These are phyloP conservation scores for Rhynchospora tenuis DNA, from an alignment of 176 grass and related monocot species.

Conservation along the genomic window DNA sequence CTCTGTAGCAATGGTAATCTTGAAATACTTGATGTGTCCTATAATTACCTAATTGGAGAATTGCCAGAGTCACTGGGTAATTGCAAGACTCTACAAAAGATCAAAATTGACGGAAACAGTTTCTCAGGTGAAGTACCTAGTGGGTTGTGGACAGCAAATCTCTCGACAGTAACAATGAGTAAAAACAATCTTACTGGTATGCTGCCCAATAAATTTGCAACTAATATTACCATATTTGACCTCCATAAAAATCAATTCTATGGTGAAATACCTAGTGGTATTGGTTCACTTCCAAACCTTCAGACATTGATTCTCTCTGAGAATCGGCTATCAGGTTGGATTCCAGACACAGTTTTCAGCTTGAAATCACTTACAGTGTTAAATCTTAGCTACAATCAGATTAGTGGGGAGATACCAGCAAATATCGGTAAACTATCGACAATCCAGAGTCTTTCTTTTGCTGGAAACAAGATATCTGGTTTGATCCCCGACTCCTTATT, in stretches of 20 bases:
- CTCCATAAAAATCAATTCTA: constrained; percentile 48
- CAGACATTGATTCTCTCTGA: constrained; percentile 30
- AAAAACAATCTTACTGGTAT: neutral
- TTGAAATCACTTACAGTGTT: constrained; percentile 21
- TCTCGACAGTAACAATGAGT: neutral
- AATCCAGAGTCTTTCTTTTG: neutral
- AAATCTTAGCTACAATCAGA: constrained; percentile 43
- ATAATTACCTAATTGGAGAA: constrained; percentile 19
- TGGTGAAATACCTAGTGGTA: constrained; percentile 39
- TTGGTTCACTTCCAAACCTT: constrained; percentile 6
- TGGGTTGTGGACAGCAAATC: neutral
- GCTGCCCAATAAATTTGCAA: neutral
- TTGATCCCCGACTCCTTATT: constrained; percentile 38
- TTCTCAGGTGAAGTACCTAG: constrained; percentile 26
- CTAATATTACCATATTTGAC: neutral
- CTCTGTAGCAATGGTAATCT: neutral
- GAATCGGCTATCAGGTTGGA: constrained; percentile 43
- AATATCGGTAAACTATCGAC: neutral
- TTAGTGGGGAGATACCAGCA: neutral
- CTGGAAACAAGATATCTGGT: constrained; percentile 35
- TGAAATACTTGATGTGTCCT: neutral
- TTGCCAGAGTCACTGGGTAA: constrained; percentile 17
- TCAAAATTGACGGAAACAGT: constrained; percentile 1
- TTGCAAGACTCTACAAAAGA: neutral
- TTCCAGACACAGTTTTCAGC: constrained; percentile 33